Conservation (phyloP, 352 stramenopile species). For the Phytophthora pisi region DNA sequence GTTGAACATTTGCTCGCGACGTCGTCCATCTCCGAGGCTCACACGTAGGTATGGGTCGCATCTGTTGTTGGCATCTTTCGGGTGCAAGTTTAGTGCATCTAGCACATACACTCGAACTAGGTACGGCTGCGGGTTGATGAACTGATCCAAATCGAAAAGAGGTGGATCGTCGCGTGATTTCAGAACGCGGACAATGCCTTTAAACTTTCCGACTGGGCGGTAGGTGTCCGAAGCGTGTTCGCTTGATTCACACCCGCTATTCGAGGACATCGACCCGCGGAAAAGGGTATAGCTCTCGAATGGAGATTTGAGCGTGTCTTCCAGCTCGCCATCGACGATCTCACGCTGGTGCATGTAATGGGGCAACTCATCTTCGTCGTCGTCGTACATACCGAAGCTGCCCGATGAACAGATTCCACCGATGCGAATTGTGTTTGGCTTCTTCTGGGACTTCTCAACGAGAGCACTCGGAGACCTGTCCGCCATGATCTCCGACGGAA, state of each 20-base stretch:
- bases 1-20: constrained; percentile 71
- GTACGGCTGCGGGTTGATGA: constrained; percentile 80
- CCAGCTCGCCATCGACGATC: constrained; percentile 55
- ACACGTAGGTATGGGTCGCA: constrained; percentile 88
- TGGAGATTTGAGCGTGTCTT: constrained; percentile 73
- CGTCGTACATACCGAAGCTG: constrained; percentile 42
- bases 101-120: constrained; percentile 89
- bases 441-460: constrained; percentile 11
- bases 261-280: constrained; percentile 52
- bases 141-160: constrained; percentile 75
- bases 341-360: constrained; percentile 73
- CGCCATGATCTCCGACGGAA: constrained; percentile 30
- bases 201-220: constrained; percentile 84
- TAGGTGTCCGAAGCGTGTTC: constrained; percentile 42
- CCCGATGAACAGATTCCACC: constrained; percentile 26
- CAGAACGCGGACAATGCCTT: constrained; percentile 87
- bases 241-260: constrained; percentile 39
- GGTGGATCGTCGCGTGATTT: constrained; percentile 69
- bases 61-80: constrained; percentile 84
- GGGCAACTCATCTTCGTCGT: constrained; percentile 68
- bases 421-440: constrained; percentile 11
- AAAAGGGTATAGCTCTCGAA: constrained; percentile 87
- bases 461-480: constrained; percentile 12
- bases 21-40: constrained; percentile 77
- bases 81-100: constrained; percentile 78